phyloP scores from a whole-genome alignment of 2,329 filamentous ascomycete genomes.

The Xylaria sp. region DNA sequence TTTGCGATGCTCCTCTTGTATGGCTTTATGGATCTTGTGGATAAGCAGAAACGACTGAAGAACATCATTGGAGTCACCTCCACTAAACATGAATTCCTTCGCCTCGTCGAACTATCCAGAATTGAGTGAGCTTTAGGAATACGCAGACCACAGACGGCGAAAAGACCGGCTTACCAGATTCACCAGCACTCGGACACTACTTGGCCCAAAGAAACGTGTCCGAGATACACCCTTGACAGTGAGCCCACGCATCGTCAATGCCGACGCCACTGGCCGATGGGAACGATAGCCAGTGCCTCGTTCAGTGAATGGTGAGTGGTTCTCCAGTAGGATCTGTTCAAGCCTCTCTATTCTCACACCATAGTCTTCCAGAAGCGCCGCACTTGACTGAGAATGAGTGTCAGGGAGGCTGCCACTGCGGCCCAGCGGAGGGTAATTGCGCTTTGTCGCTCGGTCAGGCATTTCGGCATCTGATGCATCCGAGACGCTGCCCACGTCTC shows the following conservation, averaged over 20 bases:
- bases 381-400: constrained; percentile 37
- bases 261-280: constrained; percentile 51
- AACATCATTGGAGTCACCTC: constrained; percentile 55
- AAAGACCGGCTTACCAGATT: constrained; percentile 59
- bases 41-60: constrained; percentile 59
- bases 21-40: constrained; percentile 59
- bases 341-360: constrained; percentile 63
- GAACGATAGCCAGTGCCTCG: constrained; percentile 41
- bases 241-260: constrained; percentile 61
- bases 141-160: background rate
- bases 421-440: constrained; percentile 35
- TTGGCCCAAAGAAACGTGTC: constrained; percentile 66
- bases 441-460: constrained; percentile 44
- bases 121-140: constrained; percentile 22
- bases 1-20: constrained; percentile 61
- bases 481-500: constrained; percentile 60
- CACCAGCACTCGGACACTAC: constrained; percentile 63
- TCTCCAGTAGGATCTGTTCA: constrained; percentile 61
- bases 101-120: constrained; percentile 63
- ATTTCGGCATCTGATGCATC: constrained; percentile 59
- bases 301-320: constrained; percentile 50
- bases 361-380: constrained; percentile 60
- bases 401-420: constrained; percentile 18
- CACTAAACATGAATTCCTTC: constrained; percentile 61
- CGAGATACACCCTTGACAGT: constrained; percentile 61